Evolutionary conservation across 176 grass and related monocot species (phyloP).

Genomic region (Eragrostis curvula): DNA sequence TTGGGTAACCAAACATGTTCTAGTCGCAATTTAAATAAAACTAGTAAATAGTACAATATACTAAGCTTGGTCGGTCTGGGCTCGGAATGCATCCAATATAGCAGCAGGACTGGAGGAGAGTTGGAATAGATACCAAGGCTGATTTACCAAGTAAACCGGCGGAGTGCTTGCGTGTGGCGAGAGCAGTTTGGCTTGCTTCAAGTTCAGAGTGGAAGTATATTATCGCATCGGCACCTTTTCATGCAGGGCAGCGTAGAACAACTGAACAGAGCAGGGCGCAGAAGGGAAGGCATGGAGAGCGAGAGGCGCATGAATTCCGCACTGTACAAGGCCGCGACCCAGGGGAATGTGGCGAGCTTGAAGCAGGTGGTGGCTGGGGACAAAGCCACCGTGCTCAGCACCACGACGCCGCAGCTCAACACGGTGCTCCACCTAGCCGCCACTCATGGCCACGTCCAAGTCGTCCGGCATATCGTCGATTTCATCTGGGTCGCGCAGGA

Average conservation of each 20-base stretch:
- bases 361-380: background rate
- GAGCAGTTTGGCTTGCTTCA: background rate
- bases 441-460: constrained; percentile 30
- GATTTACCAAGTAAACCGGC: background rate
- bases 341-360: constrained; percentile 35
- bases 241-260: too few species aligned
- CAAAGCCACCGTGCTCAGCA: constrained; percentile 25
- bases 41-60: too few species aligned
- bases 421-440: constrained; percentile 70
- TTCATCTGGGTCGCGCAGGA: constrained; percentile 34
- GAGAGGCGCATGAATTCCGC: constrained; percentile 43
- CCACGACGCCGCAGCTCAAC: constrained; percentile 55
- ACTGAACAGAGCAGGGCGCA: background rate
- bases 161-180: background rate
- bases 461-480: constrained; percentile 49
- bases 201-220: background rate
- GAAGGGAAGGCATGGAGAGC: too few species aligned
- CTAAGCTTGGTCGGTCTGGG: too few species aligned
- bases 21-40: too few species aligned
- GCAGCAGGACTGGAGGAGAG: too few species aligned
- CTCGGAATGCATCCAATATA: too few species aligned
- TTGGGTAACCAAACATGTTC: too few species aligned
- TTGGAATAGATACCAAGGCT: background rate
- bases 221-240: background rate
- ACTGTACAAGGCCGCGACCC: constrained; percentile 57